Evolutionary conservation across 768 basidiomycete species (phyloP).

Genomic region (Pseudohyphozyma bogoriensis): DNA sequence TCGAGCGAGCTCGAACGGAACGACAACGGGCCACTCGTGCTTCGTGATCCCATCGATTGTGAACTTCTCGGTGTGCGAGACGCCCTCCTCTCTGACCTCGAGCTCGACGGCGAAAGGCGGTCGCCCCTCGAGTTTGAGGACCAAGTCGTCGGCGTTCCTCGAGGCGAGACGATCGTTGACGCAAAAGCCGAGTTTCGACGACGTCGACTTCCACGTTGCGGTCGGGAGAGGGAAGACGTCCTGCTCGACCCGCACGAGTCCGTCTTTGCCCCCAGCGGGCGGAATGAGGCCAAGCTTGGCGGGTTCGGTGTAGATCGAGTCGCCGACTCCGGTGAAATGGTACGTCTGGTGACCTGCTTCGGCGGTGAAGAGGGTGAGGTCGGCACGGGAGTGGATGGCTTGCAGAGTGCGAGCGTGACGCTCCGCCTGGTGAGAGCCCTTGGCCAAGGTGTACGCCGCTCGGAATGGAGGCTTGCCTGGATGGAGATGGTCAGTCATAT

Average conservation of each 20-base stretch:
- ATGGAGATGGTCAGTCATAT: too few relatives aligned
- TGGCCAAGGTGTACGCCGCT: constrained; percentile 21
- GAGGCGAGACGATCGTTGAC: constrained; percentile 27
- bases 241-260: constrained; percentile 27
- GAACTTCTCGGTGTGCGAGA: constrained; percentile 52
- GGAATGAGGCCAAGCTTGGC: constrained; percentile 10
- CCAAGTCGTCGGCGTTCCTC: constrained; percentile 42
- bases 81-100: constrained; percentile 61
- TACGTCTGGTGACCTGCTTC: constrained; percentile 28
- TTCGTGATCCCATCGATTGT: constrained; percentile 46
- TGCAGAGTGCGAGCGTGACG: constrained; percentile 13
- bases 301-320: constrained; percentile 26
- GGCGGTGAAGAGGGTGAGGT: constrained; percentile 29
- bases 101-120: constrained; percentile 75
- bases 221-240: constrained; percentile 29
- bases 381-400: constrained; percentile 28
- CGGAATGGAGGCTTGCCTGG: constrained; percentile 27
- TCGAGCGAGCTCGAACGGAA: constrained; percentile 61
- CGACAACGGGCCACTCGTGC: constrained; percentile 58
- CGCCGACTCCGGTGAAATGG: constrained; percentile 28
- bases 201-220: constrained; percentile 21
- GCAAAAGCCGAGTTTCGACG: constrained; percentile 27
- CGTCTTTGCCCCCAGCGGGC: constrained; percentile 2
- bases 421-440: constrained; percentile 14
- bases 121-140: constrained; percentile 63